phyloP scores from a whole-genome alignment of 768 basidiomycete species.

The Lentinula aciculospora region DNA sequence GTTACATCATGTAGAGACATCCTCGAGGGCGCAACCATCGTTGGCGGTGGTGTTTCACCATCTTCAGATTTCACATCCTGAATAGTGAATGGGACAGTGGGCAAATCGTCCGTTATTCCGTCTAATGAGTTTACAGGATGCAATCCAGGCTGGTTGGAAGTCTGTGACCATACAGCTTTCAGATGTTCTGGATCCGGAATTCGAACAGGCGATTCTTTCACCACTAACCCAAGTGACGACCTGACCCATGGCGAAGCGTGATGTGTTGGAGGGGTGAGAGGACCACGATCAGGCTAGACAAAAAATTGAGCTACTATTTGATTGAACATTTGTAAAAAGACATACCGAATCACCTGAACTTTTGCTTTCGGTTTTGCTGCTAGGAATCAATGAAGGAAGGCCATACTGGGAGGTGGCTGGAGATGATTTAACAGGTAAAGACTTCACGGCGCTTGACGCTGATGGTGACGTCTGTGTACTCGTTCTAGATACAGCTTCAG shows the following conservation, averaged over 20 bases:
- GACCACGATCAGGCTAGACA: conserved; percentile 35
- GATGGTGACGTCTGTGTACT: background rate
- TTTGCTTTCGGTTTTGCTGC: conserved; percentile 41
- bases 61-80: conserved; percentile 87
- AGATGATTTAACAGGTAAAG: background rate
- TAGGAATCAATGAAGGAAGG: conserved; percentile 21
- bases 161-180: conserved; percentile 80
- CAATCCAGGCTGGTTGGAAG: conserved; percentile 61
- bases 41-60: conserved; percentile 72
- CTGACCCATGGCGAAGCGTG: conserved; percentile 49
- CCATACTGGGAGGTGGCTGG: conserved; percentile 9
- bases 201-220: conserved; percentile 66
- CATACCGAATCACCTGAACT: conserved; percentile 51
- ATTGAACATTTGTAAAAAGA: conserved; percentile 10
- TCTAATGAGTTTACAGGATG: conserved; percentile 76
- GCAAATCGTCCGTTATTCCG: conserved; percentile 79
- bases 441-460: conserved; percentile 11
- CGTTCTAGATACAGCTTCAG: background rate
- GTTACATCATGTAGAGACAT: conserved; percentile 83
- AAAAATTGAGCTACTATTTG: conserved; percentile 11
- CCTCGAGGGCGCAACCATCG: conserved; percentile 54
- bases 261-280: conserved; percentile 41
- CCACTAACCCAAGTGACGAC: conserved; percentile 45
- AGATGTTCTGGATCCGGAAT: conserved; percentile 79
- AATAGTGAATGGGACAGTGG: conserved; percentile 71